Percentiles rank a stretch among this genome's conserved stretches.
phyloP scores from a whole-genome alignment of 2,329 filamentous ascomycete species.

The Neofusicoccum sp. region DNA sequence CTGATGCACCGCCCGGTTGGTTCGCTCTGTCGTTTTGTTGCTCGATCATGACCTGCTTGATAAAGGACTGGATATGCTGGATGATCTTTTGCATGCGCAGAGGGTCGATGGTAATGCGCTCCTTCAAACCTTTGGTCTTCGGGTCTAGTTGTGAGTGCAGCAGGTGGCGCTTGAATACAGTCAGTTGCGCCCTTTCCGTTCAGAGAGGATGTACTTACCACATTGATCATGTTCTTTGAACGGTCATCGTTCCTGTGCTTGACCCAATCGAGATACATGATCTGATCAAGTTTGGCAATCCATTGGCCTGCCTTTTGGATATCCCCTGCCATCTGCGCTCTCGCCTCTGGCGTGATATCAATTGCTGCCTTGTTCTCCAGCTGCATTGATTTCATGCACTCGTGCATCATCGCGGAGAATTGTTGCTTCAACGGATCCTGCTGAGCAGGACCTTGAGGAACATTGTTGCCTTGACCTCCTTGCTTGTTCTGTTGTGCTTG shows the following conservation, averaged over 20 bases:
- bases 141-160: constrained; percentile 11
- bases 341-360: constrained; percentile 28
- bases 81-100: constrained; percentile 1
- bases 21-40: constrained; percentile 3
- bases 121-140: background rate
- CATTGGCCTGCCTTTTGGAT: background rate
- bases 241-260: constrained; percentile 5
- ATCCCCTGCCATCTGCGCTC: constrained; percentile 31
- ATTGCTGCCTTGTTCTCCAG: constrained; percentile 26
- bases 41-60: constrained; percentile 26
- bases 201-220: background rate
- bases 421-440: constrained; percentile 24
- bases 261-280: constrained; percentile 8
- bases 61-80: constrained; percentile 32
- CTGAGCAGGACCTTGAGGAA: background rate
- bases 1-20: background rate
- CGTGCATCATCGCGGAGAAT: constrained; percentile 32
- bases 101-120: background rate
- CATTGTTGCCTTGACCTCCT: background rate
- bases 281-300: constrained; percentile 14
- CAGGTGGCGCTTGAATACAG: background rate
- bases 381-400: constrained; percentile 33
- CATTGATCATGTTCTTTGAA: constrained; percentile 2
- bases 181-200: background rate
- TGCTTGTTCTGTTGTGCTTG: constrained; percentile 8